Conservation (phyloP, 2,329 filamentous ascomycete species). For the Elsinoe perseae region DNA sequence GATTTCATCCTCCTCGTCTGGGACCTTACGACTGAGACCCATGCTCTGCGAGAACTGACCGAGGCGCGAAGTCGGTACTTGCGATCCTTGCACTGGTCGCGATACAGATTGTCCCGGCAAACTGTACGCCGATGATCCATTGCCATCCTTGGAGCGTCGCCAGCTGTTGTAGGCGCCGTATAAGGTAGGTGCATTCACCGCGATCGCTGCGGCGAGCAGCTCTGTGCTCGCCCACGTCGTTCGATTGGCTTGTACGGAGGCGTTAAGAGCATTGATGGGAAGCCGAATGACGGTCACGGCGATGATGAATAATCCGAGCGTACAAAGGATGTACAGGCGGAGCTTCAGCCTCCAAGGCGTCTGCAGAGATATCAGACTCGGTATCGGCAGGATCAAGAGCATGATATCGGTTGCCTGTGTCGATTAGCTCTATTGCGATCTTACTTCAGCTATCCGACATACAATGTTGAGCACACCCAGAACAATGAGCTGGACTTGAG, state of each 20-base stretch:
- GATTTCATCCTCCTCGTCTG: conserved; percentile 6
- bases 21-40: neutral
- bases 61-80: neutral
- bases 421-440: neutral
- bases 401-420: neutral
- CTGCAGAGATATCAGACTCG: conserved; percentile 3
- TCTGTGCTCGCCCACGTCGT: conserved; percentile 8
- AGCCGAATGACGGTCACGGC: conserved; percentile 10
- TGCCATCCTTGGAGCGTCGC: neutral
- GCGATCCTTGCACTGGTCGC: neutral
- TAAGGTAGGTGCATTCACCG: conserved; percentile 4
- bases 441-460: neutral
- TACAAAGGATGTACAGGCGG: neutral
- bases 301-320: conserved; percentile 7
- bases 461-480: conserved; percentile 9
- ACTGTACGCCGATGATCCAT: conserved; percentile 4
- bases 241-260: conserved; percentile 6
- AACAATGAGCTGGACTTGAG: conserved; percentile 11
- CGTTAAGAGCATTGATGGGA: conserved; percentile 7
- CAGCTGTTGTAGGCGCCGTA: conserved; percentile 10
- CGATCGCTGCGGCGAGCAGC: conserved; percentile 8
- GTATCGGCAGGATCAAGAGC: conserved; percentile 9
- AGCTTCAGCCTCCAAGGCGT: conserved; percentile 11
- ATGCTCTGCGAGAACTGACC: neutral
- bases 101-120: conserved; percentile 2